Base-by-base conservation (phyloP, 2,329 filamentous ascomycete genomes). In the Botryotinia globosa region DNA sequence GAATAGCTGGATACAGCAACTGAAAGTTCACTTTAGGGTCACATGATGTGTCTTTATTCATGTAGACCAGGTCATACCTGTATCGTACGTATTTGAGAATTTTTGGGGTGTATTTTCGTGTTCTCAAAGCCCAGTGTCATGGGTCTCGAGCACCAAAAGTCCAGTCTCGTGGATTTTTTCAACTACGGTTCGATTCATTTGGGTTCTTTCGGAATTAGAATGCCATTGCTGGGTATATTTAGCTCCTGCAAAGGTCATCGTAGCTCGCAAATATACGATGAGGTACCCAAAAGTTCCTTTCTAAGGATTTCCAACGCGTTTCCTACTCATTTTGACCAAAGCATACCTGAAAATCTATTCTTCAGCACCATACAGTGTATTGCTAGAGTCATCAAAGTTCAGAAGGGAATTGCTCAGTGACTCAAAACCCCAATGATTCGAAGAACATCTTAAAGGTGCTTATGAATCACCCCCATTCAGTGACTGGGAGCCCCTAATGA, bases 41-140 rank as follows among this genome's bases (percentile, higher is more conserved):
- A 25, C 51, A 18, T 7, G 34, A 22, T 9, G 7, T n/a, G 1
- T 63, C 2, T 62, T 39, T 14, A 29, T 22, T 29, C 9, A 20
- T 20, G 9, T 63, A 12, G n/a, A 16, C 4, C 9, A 8, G 7
- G 0, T 20, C 0, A 20, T 20, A 2, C 7, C 25, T 42, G 1
- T 12, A 29, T 29, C 7, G 1, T 1, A 0, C 7, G 9, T 22
- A 29, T 44, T n/a, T 25, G 12, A 1, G 0, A 22, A 3, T 16
- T n/a, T n/a, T 59, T 39, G n/a, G 0, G 34, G 59, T 39, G 1
- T 39, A 25, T 1, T n/a, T 39, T n/a, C 12, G 7, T 25, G 6
- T 4, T 39, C 4, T n/a, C 0, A 39, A 7, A 18, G 6, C 22
- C 22, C 34, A 18, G 14, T 37, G 8, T 7, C 25, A 61, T n/a